phyloP scores from a whole-genome alignment of 768 basidiomycete genomes.

The Boletus pseudo-olivaceus region DNA sequence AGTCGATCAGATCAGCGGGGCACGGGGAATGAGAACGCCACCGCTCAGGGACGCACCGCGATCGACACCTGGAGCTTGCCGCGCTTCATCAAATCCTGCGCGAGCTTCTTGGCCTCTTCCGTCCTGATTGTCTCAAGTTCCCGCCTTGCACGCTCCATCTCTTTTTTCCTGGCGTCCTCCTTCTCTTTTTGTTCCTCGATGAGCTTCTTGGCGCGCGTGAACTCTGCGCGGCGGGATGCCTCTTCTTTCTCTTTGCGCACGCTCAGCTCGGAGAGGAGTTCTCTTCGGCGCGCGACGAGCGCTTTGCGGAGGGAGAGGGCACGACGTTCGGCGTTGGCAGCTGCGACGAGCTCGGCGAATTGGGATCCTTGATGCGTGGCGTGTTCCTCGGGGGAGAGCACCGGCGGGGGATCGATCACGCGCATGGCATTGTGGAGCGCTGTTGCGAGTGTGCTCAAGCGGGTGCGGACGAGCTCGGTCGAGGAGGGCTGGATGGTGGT shows the following conservation, averaged over 20 bases:
- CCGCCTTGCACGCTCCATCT: conserved; percentile 72
- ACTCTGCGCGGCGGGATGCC: conserved; percentile 71
- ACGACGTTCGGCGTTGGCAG: conserved; percentile 72
- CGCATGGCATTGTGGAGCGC: conserved; percentile 70
- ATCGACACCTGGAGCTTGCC: conserved; percentile 71
- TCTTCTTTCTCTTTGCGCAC: conserved; percentile 89
- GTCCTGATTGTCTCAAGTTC: conserved; percentile 58
- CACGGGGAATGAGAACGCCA: background rate
- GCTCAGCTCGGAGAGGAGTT: conserved; percentile 78
- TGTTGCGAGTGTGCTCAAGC: conserved; percentile 71
- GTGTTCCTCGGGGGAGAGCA: conserved; percentile 44
- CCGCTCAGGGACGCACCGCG: conserved; percentile 44
- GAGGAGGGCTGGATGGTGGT: conserved; percentile 67
- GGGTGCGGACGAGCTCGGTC: conserved; percentile 69
- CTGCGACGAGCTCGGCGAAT: conserved; percentile 56
- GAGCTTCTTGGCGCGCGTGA: conserved; percentile 60
- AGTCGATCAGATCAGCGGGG: background rate
- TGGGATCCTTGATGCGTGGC: conserved; percentile 43
- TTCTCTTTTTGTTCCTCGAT: conserved; percentile 58
- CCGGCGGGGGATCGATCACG: conserved; percentile 44
- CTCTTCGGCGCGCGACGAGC: conserved; percentile 79
- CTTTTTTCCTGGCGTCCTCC: conserved; percentile 60
- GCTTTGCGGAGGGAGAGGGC: conserved; percentile 74
- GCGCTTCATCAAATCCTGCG: conserved; percentile 76
- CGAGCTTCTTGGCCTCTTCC: conserved; percentile 85